Evolutionary conservation across 768 basidiomycete species (phyloP), one percentile per base, ranked within the genome.

Genomic region (Leccinum imitatum): DNA sequence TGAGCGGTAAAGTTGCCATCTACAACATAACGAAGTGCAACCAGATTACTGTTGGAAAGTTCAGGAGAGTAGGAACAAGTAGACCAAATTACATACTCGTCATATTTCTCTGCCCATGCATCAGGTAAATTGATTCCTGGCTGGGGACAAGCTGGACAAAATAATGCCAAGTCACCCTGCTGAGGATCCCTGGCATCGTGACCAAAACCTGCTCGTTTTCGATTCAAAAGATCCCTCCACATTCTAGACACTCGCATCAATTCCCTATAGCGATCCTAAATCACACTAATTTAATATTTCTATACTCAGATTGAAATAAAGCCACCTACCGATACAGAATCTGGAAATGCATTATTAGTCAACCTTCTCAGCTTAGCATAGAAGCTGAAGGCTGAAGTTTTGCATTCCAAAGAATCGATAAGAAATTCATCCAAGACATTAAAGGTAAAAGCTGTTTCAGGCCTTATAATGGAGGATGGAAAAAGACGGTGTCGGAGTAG

Each of bases 361-460:
- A 58, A 9, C 4, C 50, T 58, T 25, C 11, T 21, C 6, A 58
- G 41, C 30, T 58, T 53, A 2, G 3, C 6, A 33, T 53, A 53
- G 21, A 53, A 58, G 30, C 50, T 53, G 4, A 17, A 31, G 2
- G 57, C 51, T 7, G 30, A 23, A 1, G 51, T 53, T 19, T 58
- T 58, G 51, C 70, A 69, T 46, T 69, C 62, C 30, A 71, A 13
- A 1, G 39, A 8, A 17, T 70, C 62, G 4, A 72, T 50, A 5
- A 61, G 35, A 48, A 71, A 69, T 5, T 63, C 13, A 50, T 73
- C 56, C 9, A 71, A 60, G 2, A 67, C 67, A 7, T 50, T 19
- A 44, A 70, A 70, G 3, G 65, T 69, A 25, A 71, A 71, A 1
- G 61, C 67, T 0, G 61, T 63, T 33, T 61, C 44, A n/a, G 69